Conservation (phyloP, 441 rosid species). For the Erodium texanum region DNA sequence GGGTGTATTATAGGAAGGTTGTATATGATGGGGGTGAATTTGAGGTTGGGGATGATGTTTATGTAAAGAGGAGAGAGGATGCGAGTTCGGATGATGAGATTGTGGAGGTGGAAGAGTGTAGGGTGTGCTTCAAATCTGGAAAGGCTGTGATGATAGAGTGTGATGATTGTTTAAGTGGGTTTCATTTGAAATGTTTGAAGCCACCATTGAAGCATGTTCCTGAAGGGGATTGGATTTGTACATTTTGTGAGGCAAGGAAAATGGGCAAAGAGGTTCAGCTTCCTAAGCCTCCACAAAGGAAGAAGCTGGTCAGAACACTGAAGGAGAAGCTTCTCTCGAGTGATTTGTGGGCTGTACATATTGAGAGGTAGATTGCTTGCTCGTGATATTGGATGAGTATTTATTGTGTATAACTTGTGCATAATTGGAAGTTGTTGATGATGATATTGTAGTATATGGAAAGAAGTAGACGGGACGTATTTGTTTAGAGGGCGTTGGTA, state of each 20-base stretch:
- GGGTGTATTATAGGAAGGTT: conserved; percentile 60
- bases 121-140: conserved; percentile 64
- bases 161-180: conserved; percentile 80
- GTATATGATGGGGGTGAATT: conserved; percentile 65
- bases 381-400: background rate
- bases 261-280: conserved; percentile 39
- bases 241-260: conserved; percentile 54
- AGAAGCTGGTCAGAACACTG: conserved; percentile 53
- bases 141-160: conserved; percentile 70
- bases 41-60: conserved; percentile 70
- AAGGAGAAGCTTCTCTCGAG: conserved; percentile 86
- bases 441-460: conserved; percentile 52
- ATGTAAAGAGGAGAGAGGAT: conserved; percentile 80
- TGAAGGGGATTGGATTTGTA: conserved; percentile 82
- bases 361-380: conserved; percentile 43
- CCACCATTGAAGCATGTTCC: conserved; percentile 72
- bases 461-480: conserved; percentile 53
- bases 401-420: background rate
- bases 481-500: conserved; percentile 78
- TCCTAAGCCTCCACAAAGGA: conserved; percentile 58
- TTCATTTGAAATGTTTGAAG: conserved; percentile 86
- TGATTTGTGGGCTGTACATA: conserved; percentile 74
- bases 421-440: background rate
- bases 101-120: conserved; percentile 71
- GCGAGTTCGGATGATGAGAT: conserved; percentile 50